phyloP scores from a whole-genome alignment of 495 filamentous ascomycete species.

The Apodospora peruviana region DNA sequence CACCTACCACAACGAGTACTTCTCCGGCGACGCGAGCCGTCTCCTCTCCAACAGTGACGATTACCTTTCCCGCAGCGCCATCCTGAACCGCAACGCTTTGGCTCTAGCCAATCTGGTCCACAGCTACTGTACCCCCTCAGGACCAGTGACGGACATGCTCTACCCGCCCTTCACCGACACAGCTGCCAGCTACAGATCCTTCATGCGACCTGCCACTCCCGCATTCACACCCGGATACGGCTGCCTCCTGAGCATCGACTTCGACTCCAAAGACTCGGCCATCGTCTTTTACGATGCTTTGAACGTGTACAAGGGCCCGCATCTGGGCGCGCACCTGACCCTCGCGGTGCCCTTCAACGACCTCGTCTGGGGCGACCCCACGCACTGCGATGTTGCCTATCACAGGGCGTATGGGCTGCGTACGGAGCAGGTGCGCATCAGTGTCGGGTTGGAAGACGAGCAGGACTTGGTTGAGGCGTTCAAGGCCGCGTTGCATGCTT shows the following conservation, averaged over 20 bases:
- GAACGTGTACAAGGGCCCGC: slow-evolving; percentile 37
- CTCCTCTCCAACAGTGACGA: slow-evolving; percentile 38
- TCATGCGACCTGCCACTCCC: slow-evolving; percentile 29
- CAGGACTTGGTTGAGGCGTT: slow-evolving; percentile 30
- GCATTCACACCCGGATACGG: slow-evolving; percentile 33
- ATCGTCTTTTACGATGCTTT: slow-evolving; percentile 38
- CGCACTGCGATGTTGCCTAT: slow-evolving; percentile 13
- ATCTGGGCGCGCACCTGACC: slow-evolving; percentile 44
- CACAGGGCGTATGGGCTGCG: slow-evolving; percentile 24
- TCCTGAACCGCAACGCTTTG: slow-evolving; percentile 39
- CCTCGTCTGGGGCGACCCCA: slow-evolving; percentile 29
- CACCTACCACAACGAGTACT: slow-evolving; percentile 35
- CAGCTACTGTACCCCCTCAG: slow-evolving; percentile 11
- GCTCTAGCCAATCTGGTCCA: slow-evolving; percentile 31
- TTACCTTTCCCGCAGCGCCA: slow-evolving; percentile 32
- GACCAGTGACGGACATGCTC: slow-evolving; percentile 29
- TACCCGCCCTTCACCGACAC: slow-evolving; percentile 35
- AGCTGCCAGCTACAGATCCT: slow-evolving; percentile 24
- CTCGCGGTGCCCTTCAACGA: slow-evolving; percentile 37
- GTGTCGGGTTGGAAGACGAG: slow-evolving; percentile 36
- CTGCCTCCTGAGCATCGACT: slow-evolving; percentile 37
- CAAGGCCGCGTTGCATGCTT: slow-evolving; percentile 21
- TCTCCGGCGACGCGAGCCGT: slow-evolving; percentile 29
- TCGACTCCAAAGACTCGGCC: slow-evolving; percentile 23
- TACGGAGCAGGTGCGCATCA: slow-evolving; percentile 31